Evolutionary conservation across 2,329 filamentous ascomycete genomes (phyloP).

Genomic region (Diaporthe nobilis): DNA sequence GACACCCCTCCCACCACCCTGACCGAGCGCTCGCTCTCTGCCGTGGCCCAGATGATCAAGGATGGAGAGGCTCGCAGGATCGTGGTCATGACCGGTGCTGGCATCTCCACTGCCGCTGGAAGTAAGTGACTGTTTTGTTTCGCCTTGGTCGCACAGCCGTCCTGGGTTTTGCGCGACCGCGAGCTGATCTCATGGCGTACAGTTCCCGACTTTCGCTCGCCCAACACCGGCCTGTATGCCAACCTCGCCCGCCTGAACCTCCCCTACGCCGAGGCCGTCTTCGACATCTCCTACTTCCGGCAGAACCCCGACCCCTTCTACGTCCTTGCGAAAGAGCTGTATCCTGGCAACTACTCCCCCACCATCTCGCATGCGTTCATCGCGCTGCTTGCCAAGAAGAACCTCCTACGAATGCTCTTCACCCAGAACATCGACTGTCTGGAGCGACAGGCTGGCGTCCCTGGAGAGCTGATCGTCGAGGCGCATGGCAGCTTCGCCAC

Average conservation of each 20-base stretch:
- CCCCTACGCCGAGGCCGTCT: constrained; percentile 92
- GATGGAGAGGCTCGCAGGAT: constrained; percentile 77
- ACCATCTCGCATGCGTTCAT: constrained; percentile 94
- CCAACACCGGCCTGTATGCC: constrained; percentile 92
- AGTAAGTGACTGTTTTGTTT: constrained; percentile 57
- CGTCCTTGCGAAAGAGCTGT: constrained; percentile 89
- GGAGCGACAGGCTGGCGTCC: constrained; percentile 88
- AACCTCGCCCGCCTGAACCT: constrained; percentile 90
- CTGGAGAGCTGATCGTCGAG: constrained; percentile 85
- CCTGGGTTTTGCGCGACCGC: not conserved
- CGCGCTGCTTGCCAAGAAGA: constrained; percentile 83
- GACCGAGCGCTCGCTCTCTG: constrained; percentile 76
- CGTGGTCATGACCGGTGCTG: constrained; percentile 91
- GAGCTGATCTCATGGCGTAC: constrained; percentile 53
- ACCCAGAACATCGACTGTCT: constrained; percentile 99
- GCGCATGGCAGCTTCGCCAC: constrained; percentile 95
- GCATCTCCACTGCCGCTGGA: constrained; percentile 82
- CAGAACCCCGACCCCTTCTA: constrained; percentile 92
- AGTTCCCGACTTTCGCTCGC: constrained; percentile 95
- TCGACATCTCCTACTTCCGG: constrained; percentile 92
- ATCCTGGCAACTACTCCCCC: constrained; percentile 89
- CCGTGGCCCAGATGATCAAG: constrained; percentile 85
- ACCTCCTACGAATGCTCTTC: constrained; percentile 86
- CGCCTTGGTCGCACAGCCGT: not conserved
- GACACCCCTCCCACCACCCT: constrained; percentile 76